Evolutionary conservation across 2,329 filamentous ascomycete genomes (phyloP), one percentile per base, ranked within the genome.

Genomic region (Colletotrichum theobromicola): DNA sequence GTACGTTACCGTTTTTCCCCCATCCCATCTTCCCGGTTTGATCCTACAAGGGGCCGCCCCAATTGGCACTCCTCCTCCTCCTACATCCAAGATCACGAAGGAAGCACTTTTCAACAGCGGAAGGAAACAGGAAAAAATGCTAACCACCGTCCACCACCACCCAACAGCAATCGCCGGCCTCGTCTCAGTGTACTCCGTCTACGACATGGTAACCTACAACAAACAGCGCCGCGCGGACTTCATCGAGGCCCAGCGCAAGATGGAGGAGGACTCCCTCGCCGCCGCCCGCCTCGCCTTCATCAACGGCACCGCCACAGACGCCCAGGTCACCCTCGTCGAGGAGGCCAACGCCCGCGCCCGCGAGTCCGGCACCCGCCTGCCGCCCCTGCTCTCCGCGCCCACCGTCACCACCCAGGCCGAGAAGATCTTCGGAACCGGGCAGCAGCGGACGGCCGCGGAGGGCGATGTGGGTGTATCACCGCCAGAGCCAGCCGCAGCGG

Each of bases 171-270:
- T 92, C 75, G 89, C 89, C 75, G 86, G 87, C 77, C 84, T 91
- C 32, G 85, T 90, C 53, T 91, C 89, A 69, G 83, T 88, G 76
- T 92, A 91, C 85, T 90, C 90, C 42, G 88, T 90, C 21, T 88
- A 86, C 84, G 90, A 92, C 82, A 92, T 92, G 90, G 85, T 91
- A 75, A 85, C 86, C 68, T 89, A 90, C 82, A 92, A 92, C 86
- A 88, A 88, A 79, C 88, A 89, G 83, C 89, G 90, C 79, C 90
- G 89, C 79, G 84, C 83, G 79, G 90, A 92, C 81, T 92, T 91
- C 85, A 80, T 89, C 79, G 87, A 89, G 73, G 85, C 89, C 69
- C 89, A 91, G 79, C 86, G 86, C 81, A 84, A 87, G 75, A 84
- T 91, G 80, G 86, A 88, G 66, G 87, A 85, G 78, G 89, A 91